Base-by-base conservation (phyloP, 2,329 filamentous ascomycete species). In the Fusarium clavum region DNA sequence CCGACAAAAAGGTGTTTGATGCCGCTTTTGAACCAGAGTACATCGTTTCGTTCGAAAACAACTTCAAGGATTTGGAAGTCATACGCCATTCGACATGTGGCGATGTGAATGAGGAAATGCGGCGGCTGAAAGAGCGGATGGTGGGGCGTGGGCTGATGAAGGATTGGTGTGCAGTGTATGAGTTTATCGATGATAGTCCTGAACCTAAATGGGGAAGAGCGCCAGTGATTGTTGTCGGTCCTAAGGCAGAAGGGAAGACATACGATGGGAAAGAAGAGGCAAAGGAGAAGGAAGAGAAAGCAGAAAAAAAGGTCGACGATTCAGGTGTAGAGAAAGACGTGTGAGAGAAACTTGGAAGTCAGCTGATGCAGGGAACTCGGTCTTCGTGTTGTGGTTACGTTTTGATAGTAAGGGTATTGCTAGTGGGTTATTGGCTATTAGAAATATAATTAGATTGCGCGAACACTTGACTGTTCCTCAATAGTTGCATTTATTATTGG, bases 101-200 rank as follows among this genome's bases (percentile, higher is more conserved):
- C 1, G 34, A 38, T 38, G 34, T 32, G 30, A 18, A 18, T n/a
- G 9, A 18, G 16, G 32, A 38, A 38, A 38, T 6, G 16, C 18
- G 16, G 32, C 2, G 2, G 18, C 16, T 18, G 32, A 38, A 6
- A 38, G 16, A 5, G 18, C 16, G 14, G 9, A 38, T 38, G 32
- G 2, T n/a, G 16, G 0, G n/a, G 34, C 18, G 4, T 7, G 18
- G 10, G 1, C 6, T 38, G 18, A n/a, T n/a, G 18, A 11, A 10
- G 10, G 34, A 38, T n/a, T 38, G 34, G 34, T 38, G 5, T n/a
- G 1, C 18, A 38, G 34, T 0, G 18, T 38, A 11, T 9, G 5
- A 38, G 6, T 38, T 38, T 38, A 38, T 38, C 18, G 18, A 38
- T 38, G 16, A 38, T 4, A 38, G 34, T 18, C 34, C 34, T 38